Evolutionary conservation across 2,329 filamentous ascomycete species (phyloP).

Genomic region (Neonectria faginata): DNA sequence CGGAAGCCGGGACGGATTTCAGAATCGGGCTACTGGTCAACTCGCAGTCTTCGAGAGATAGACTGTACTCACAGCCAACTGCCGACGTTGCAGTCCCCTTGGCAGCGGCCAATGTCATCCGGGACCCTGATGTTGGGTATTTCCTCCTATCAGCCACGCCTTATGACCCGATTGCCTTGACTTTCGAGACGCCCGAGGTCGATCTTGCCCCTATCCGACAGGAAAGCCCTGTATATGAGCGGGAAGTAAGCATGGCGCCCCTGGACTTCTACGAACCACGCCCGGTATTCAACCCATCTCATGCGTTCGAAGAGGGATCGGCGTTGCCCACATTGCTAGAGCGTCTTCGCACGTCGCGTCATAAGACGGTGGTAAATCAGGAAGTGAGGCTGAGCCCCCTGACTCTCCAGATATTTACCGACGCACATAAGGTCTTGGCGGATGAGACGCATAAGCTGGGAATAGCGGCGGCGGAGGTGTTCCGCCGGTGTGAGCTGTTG

Average conservation of each 20-base stretch:
- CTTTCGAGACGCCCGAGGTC: constrained; percentile 69
- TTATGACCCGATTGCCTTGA: constrained; percentile 68
- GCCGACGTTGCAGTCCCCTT: constrained; percentile 62
- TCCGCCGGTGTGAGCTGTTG: constrained; percentile 75
- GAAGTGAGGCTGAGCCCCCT: constrained; percentile 77
- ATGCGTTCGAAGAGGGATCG: constrained; percentile 68
- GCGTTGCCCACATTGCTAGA: constrained; percentile 68
- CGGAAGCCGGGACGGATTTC: constrained; percentile 70
- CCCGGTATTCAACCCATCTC: constrained; percentile 73
- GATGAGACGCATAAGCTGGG: constrained; percentile 77
- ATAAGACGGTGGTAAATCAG: constrained; percentile 72
- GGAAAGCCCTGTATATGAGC: constrained; percentile 57
- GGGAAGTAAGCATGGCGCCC: constrained; percentile 57
- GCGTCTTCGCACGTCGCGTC: constrained; percentile 67
- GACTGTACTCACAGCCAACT: constrained; percentile 66
- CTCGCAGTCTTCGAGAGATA: constrained; percentile 68
- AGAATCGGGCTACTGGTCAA: constrained; percentile 70
- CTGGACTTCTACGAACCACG: constrained; percentile 71
- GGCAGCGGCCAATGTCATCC: constrained; percentile 65
- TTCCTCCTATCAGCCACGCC: constrained; percentile 71
- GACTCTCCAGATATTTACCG: constrained; percentile 77
- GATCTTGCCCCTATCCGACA: constrained; percentile 58
- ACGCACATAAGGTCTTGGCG: constrained; percentile 77
- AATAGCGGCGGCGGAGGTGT: constrained; percentile 77
- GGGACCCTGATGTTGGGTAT: constrained; percentile 73